phyloP scores from a whole-genome alignment of 306 rosid species.

The Astragalus glycyphyllos region DNA sequence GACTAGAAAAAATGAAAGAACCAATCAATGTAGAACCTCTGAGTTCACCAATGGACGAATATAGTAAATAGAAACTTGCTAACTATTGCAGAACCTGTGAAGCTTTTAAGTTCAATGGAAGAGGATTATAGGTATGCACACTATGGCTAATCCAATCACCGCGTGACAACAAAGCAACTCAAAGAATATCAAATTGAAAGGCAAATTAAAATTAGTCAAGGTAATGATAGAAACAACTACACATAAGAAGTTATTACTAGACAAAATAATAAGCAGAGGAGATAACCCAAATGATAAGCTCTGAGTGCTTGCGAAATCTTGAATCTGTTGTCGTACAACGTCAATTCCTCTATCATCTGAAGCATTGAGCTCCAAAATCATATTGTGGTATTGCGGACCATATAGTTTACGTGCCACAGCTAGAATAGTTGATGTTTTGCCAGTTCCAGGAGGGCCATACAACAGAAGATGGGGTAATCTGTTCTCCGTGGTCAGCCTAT shows the following conservation, averaged over 20 bases:
- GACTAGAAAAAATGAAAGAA: conserved; percentile 8
- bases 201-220: not conserved
- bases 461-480: conserved; percentile 90
- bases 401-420: conserved; percentile 92
- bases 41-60: not conserved
- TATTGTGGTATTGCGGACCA: conserved; percentile 71
- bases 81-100: conserved; percentile 8
- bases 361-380: conserved; percentile 95
- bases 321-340: conserved; percentile 92
- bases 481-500: conserved; percentile 85
- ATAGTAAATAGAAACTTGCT: conserved; percentile 1
- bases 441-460: conserved; percentile 98
- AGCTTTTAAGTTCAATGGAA: conserved; percentile 7
- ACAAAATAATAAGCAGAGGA: conserved; percentile 14
- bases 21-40: conserved; percentile 18
- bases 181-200: conserved; percentile 2
- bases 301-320: conserved; percentile 94
- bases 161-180: conserved; percentile 21
- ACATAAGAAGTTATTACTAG: not conserved
- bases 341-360: conserved; percentile 97
- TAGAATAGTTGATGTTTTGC: conserved; percentile 93
- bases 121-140: conserved; percentile 3
- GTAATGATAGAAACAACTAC: not conserved
- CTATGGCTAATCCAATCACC: not conserved
- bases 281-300: conserved; percentile 90